Evolutionary conservation across 108 stramenopile species (phyloP), one percentile per base, ranked within the genome.

Genomic region (Cyclotella choctawhatcheeana): DNA sequence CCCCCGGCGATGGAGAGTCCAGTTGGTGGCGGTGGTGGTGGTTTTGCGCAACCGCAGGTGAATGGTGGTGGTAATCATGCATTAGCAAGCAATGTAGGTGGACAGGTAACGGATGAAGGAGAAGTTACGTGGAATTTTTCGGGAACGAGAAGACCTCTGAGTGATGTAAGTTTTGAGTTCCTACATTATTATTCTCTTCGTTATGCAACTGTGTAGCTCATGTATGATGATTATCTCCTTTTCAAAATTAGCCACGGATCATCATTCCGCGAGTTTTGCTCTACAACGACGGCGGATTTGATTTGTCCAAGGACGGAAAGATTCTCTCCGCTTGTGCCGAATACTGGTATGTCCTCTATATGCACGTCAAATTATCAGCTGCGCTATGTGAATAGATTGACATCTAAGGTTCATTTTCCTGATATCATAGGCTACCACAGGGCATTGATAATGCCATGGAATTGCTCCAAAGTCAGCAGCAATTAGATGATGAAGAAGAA

Each of bases 271-370:
- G 92, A 51, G 94, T 95, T 0, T 81, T 97, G 31, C 75, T 98
- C 22, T 98, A 98, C 82, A 98, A 97, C 47, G 97, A 98, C 81
- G 96, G 97, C 50, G 97, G 97, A 20, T 94, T 98, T 73, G 96
- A 97, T 75, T 79, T 98, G 6, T 97, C 96, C 7, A 74, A 84
- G 37, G 94, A 95, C 79, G 97, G 97, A 5, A 89, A 88, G 37
- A 79, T 85, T 5, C 82, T 97, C n/a, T 92, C 90, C 58, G 89
- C 92, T 7, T 96, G 95, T 77, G 94, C 93, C 16, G 91, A 93
- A 67, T 89, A 85, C 74, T 93, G 93, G 89, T 69, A 21, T 7
- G 67, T 43, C n/a, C 16, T 62, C 10, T 5, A 1, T 21, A 6
- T 16, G 18, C 5, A 2, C 44, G 14, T 65, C 48, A n/a, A n/a